Percentiles rank a stretch among this genome's conserved stretches.
phyloP scores from a whole-genome alignment of 495 filamentous ascomycete species.

The Talaromyces adpressus region DNA sequence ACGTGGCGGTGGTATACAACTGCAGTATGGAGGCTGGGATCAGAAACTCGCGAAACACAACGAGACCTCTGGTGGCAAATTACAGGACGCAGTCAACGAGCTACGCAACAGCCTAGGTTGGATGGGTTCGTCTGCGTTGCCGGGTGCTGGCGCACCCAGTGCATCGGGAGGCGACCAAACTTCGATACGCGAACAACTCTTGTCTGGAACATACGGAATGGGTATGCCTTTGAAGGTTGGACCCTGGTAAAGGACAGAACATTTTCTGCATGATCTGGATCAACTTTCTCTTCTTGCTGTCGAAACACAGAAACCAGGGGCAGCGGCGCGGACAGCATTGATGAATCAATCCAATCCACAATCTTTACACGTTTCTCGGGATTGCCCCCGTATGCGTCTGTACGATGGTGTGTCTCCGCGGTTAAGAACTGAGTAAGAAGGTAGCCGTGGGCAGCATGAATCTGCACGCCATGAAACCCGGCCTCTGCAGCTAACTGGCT shows the following conservation, averaged over 20 bases:
- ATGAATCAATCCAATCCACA: conserved; percentile 53
- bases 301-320: conserved; percentile 43
- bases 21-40: conserved; percentile 94
- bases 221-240: conserved; percentile 64
- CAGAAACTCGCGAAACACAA: conserved; percentile 84
- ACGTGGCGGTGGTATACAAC: conserved; percentile 77
- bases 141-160: conserved; percentile 36
- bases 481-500: conserved; percentile 45
- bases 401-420: conserved; percentile 53
- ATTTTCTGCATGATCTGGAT: not conserved
- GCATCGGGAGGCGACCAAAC: conserved; percentile 42
- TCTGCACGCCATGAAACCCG: conserved; percentile 72
- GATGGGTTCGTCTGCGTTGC: conserved; percentile 51
- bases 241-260: conserved; percentile 47
- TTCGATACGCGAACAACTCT: conserved; percentile 71
- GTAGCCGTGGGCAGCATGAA: conserved; percentile 70
- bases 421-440: conserved; percentile 68
- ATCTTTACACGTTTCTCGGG: conserved; percentile 66
- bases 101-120: conserved; percentile 69
- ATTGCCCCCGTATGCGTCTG: conserved; percentile 64
- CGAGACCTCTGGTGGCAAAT: conserved; percentile 71
- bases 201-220: conserved; percentile 70
- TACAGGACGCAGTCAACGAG: conserved; percentile 74
- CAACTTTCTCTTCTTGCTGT: not conserved
- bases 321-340: conserved; percentile 31